Evolutionary conservation across 139 green algal genomes (phyloP).

Genomic region (Yamagishiella unicocca): DNA sequence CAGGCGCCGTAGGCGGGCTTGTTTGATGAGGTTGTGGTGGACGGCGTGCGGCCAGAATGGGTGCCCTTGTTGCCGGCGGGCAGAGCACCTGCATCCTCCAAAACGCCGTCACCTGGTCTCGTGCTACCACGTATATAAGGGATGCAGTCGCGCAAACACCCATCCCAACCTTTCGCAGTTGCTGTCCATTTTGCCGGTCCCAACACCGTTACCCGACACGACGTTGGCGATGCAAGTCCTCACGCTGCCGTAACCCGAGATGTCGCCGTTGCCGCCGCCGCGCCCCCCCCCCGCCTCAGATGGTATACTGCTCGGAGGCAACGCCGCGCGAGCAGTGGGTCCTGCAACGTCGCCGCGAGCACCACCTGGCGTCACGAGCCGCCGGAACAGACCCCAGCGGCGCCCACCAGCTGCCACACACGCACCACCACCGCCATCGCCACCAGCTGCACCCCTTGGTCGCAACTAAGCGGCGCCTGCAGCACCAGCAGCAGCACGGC

Average conservation of each 20-base stretch:
- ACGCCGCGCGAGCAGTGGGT: background rate
- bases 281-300: background rate
- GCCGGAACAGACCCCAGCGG: background rate
- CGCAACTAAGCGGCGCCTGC: background rate
- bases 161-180: too few species aligned
- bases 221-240: background rate
- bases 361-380: background rate
- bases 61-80: too few species aligned
- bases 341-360: background rate
- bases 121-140: too few species aligned
- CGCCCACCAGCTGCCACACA: background rate
- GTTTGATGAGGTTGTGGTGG: too few species aligned
- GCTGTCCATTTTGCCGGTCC: too few species aligned
- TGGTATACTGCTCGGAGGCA: constrained; percentile 15
- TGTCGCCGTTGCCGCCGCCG: background rate
- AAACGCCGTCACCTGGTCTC: too few species aligned
- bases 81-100: too few species aligned
- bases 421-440: background rate
- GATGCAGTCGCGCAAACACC: too few species aligned
- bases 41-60: too few species aligned
- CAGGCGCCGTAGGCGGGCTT: too few species aligned
- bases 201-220: too few species aligned
- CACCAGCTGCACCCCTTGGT: background rate
- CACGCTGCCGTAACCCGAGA: background rate
- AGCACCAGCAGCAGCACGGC: too few species aligned